phyloP scores from a whole-genome alignment of 1,284 basidiomycete genomes.

The Xerocomus nothofagi region DNA sequence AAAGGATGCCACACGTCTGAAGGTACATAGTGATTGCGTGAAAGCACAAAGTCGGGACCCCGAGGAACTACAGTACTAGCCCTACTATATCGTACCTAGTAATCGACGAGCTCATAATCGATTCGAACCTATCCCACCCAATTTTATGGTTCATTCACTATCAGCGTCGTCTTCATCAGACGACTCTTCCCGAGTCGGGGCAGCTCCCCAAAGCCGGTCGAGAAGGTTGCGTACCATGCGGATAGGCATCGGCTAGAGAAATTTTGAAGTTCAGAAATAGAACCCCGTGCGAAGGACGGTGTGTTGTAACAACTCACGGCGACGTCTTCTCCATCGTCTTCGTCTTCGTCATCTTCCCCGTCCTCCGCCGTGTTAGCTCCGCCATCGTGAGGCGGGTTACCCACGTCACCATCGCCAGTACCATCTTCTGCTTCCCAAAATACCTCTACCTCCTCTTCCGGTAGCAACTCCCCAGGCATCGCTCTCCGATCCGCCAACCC shows the following conservation, averaged over 20 bases:
- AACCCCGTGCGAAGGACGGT: neutral
- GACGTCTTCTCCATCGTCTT: conserved; percentile 42
- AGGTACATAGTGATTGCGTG: neutral
- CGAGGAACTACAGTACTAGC: too few species aligned
- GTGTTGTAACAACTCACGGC: conserved; percentile 42
- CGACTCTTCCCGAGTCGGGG: conserved; percentile 31
- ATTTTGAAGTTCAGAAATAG: conserved; percentile 4
- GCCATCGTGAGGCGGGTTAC: conserved; percentile 35
- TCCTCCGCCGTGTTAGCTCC: conserved; percentile 32
- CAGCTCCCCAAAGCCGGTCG: conserved; percentile 60
- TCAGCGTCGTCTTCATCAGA: conserved; percentile 36
- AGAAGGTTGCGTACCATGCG: conserved; percentile 63
- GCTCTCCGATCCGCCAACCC: conserved; percentile 37
- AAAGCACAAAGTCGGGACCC: neutral
- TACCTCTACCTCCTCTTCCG: conserved; percentile 21
- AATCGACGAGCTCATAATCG: too few species aligned
- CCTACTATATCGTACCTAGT: too few species aligned
- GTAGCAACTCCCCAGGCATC: conserved; percentile 37
- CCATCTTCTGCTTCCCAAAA: conserved; percentile 29
- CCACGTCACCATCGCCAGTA: conserved; percentile 21
- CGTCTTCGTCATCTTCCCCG: conserved; percentile 31
- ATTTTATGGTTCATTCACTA: neutral
- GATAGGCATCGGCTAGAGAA: conserved; percentile 55
- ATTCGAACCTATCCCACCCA: neutral
- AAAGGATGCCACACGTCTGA: too few species aligned